These are phyloP conservation scores for Clitoria ternatea DNA, from an alignment of 306 rosid species.

Conservation along the genomic window DNA sequence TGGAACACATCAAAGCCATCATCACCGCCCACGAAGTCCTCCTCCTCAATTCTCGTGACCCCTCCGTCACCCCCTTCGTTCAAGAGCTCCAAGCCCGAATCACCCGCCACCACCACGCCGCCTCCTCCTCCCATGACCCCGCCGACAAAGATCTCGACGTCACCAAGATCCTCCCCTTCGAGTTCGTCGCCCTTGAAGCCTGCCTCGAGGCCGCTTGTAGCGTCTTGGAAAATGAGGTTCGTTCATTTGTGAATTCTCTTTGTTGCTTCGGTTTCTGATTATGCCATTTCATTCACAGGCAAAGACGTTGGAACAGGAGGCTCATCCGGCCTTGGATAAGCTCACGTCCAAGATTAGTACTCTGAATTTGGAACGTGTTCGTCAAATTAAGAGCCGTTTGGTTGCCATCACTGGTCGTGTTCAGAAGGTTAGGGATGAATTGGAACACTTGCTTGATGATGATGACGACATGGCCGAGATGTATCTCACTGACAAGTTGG, in stretches of 20 bases:
- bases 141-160: conserved; percentile 37
- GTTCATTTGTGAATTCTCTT: too few species aligned
- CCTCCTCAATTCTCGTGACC: conserved; percentile 78
- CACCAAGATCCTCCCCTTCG: conserved; percentile 78
- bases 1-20: conserved; percentile 94
- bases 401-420: conserved; percentile 98
- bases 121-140: conserved; percentile 18
- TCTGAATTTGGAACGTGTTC: conserved; percentile 91
- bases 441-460: conserved; percentile 91
- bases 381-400: conserved; percentile 93
- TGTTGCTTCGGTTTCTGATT: too few species aligned
- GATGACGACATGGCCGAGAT: conserved; percentile 99
- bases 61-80: conserved; percentile 83
- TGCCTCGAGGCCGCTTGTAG: conserved; percentile 96
- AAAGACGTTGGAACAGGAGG: conserved; percentile 82
- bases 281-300: conserved; percentile 66
- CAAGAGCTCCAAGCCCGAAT: conserved; percentile 70
- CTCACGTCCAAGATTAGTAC: conserved; percentile 95
- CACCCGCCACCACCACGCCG: conserved; percentile 59
- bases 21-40: conserved; percentile 88
- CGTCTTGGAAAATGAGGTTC: conserved; percentile 65
- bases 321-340: conserved; percentile 97
- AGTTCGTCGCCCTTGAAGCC: conserved; percentile 83
- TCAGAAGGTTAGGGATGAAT: conserved; percentile 93
- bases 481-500: conserved; percentile 83